phyloP scores from a whole-genome alignment of 2,329 filamentous ascomycete species.

The Stylonectria norvegica region DNA sequence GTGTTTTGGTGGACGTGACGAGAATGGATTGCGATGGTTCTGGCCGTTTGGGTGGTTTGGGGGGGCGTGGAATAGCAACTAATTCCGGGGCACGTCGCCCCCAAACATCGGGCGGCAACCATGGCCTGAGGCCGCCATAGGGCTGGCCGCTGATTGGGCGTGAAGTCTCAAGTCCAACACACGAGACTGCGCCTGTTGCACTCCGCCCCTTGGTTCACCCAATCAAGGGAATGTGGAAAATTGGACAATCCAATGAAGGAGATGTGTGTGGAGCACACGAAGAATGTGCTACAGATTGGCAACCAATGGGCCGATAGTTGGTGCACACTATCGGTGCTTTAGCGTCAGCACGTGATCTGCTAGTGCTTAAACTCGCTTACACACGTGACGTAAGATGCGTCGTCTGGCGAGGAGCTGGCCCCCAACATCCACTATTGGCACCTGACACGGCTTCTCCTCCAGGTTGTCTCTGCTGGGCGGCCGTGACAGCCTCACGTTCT shows the following conservation, averaged over 20 bases:
- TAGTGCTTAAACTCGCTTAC: neutral
- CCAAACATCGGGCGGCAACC: conserved; percentile 18
- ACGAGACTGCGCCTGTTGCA: conserved; percentile 22
- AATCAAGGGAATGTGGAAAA: conserved; percentile 12
- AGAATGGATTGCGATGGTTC: conserved; percentile 25
- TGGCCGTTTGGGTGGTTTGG: too few species aligned
- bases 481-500: conserved; percentile 25
- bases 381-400: too few species aligned
- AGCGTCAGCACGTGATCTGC: conserved; percentile 1
- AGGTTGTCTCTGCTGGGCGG: conserved; percentile 11
- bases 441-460: too few species aligned
- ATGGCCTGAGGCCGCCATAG: conserved; percentile 22
- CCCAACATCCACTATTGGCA: neutral
- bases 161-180: conserved; percentile 9
- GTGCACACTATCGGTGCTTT: neutral
- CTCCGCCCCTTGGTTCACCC: conserved; percentile 16
- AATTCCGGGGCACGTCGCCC: conserved; percentile 18
- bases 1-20: conserved; percentile 21
- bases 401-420: too few species aligned
- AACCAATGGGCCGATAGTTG: conserved; percentile 6
- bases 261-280: conserved; percentile 1
- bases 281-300: conserved; percentile 10
- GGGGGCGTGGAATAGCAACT: conserved; percentile 28
- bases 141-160: conserved; percentile 16
- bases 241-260: conserved; percentile 8